Evolutionary conservation across 257 asterid genomes (phyloP), one percentile per base, ranked within the genome.

Genomic region (Phtheirospermum japonicum): DNA sequence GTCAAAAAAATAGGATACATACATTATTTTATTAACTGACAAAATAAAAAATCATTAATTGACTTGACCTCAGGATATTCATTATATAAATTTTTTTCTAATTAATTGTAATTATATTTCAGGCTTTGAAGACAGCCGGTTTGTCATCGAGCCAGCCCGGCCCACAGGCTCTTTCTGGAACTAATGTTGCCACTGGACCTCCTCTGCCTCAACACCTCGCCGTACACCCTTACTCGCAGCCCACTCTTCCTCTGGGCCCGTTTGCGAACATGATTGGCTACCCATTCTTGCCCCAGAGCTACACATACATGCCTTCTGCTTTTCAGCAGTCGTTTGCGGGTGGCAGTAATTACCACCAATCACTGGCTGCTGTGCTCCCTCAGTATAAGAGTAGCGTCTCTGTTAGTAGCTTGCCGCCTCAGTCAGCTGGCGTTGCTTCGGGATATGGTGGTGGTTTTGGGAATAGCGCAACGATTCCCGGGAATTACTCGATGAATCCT

Each of bases 261-360:
- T 85, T 46, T 72, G 67, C 86, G 56, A 86, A 75, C 77, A 83
- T 84, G 89, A 77, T 90, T 33, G 71, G 88, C 70, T 85, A 87
- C 69, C 92, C 86, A 28, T 84, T 72, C 63, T 31, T 85, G 79
- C 90, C 86, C 28, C 97, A 82, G 75, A 83, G 87, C 75, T 87
- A 80, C 39, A 67, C 89, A 7, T 83, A 85, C 79, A 37, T 83
- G 93, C 95, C 96, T 36, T 73, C 87, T 55, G 88, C 83, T 55
- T 90, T 81, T 73, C 97, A 87, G 75, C 95, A 85, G 71, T 66
- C 85, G 17, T 78, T 79, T 73, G 77, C 85, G 36, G 87, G 85
- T 53, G 82, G 74, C 79, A 77, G 75, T 64, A 61, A 85, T 5
- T 83, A 90, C 67, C 91, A 81, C 70, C 92, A 90, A 63, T 80